A percentile compares a stretch with the other conserved stretches of the same genome.
phyloP scores from a whole-genome alignment of 2,329 filamentous ascomycete species.

The Penicillium hordei region DNA sequence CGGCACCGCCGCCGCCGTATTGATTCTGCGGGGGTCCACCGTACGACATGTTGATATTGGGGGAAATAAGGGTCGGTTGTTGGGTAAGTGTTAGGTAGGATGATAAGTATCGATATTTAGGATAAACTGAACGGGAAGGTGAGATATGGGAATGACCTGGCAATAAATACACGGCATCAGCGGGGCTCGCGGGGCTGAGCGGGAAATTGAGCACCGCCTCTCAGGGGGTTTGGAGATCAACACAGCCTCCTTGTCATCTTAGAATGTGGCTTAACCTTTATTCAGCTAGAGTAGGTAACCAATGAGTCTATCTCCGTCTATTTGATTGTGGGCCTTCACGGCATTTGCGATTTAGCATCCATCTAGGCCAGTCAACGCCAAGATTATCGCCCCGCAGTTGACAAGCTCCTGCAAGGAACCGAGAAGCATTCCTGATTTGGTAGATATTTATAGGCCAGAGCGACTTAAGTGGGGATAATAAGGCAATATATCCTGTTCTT shows the following conservation, averaged over 20 bases:
- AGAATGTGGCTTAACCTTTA: constrained; percentile 5
- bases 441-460: background rate
- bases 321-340: background rate
- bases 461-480: background rate
- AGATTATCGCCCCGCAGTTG: background rate
- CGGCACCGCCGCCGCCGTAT: constrained; percentile 19
- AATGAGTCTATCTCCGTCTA: background rate
- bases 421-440: background rate
- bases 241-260: constrained; percentile 16
- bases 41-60: constrained; percentile 21
- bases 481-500: background rate
- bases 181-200: constrained; percentile 16
- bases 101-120: background rate
- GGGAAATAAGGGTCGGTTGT: background rate
- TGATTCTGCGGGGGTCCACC: constrained; percentile 23
- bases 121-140: background rate
- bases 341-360: background rate
- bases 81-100: background rate
- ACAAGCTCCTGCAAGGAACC: constrained; percentile 4
- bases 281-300: background rate
- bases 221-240: constrained; percentile 2
- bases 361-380: background rate
- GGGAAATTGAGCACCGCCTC: constrained; percentile 18
- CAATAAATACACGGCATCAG: constrained; percentile 11
- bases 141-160: background rate